Evolutionary conservation across 352 stramenopile genomes (phyloP).

Genomic region (Blastocystis hominis): DNA sequence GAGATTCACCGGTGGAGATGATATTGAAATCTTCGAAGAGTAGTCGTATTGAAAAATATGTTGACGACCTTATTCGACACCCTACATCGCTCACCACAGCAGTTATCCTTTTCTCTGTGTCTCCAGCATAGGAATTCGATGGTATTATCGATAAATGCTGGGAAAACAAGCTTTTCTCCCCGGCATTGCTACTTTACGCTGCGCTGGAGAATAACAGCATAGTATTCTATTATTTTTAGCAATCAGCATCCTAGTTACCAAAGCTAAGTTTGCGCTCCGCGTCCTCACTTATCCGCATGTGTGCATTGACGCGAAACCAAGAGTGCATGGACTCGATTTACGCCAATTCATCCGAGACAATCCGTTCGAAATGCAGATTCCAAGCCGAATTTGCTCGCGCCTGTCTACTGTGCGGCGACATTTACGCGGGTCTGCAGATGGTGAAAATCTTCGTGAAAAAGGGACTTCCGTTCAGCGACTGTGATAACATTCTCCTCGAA

Average conservation of each 20-base stretch:
- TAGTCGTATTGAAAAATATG: background rate
- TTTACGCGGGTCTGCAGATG: slow-evolving; percentile 5
- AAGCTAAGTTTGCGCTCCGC: background rate
- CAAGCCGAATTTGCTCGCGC: slow-evolving; percentile 40
- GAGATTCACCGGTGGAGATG: background rate
- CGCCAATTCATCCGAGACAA: background rate
- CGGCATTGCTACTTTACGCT: background rate
- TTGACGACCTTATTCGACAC: background rate
- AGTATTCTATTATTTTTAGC: background rate
- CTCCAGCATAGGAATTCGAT: background rate
- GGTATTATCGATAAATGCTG: background rate
- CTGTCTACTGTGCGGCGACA: slow-evolving; percentile 2
- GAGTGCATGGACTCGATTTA: background rate
- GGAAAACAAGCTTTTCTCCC: background rate
- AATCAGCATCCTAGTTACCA: background rate
- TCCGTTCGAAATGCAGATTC: background rate
- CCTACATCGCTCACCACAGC: background rate
- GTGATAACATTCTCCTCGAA: slow-evolving; percentile 39
- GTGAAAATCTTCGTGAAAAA: background rate
- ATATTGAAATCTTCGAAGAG: background rate
- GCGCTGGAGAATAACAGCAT: background rate
- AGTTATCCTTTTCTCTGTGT: background rate
- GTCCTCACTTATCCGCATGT: background rate
- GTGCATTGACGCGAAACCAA: background rate
- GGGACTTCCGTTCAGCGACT: background rate